phyloP scores from a whole-genome alignment of 768 basidiomycete species.

The Tylopilus intermedius region DNA sequence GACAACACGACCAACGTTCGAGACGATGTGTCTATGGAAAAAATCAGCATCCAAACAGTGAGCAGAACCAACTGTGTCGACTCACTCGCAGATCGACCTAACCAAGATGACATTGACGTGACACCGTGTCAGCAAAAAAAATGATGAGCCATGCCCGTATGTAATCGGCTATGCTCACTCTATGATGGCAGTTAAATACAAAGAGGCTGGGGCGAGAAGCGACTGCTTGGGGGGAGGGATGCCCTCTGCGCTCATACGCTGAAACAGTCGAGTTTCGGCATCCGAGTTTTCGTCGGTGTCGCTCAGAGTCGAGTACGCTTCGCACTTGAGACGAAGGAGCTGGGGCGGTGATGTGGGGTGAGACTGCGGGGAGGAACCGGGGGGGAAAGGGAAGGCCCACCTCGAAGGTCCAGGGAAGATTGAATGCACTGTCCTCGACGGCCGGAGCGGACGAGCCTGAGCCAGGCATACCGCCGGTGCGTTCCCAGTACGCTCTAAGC shows the following conservation, averaged over 20 bases:
- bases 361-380: neutral
- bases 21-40: slow-evolving; percentile 65
- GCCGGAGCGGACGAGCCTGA: slow-evolving; percentile 26
- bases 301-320: slow-evolving; percentile 81
- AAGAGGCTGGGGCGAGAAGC: slow-evolving; percentile 72
- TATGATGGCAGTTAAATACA: slow-evolving; percentile 89
- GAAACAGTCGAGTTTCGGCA: slow-evolving; percentile 58
- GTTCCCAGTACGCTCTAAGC: slow-evolving; percentile 83
- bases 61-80: slow-evolving; percentile 28
- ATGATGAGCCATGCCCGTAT: slow-evolving; percentile 11
- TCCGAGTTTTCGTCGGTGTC: slow-evolving; percentile 72
- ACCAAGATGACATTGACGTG: slow-evolving; percentile 15
- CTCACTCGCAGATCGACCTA: slow-evolving; percentile 84
- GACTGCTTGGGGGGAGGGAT: slow-evolving; percentile 48
- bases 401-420: slow-evolving; percentile 72
- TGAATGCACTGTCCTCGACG: slow-evolving; percentile 56
- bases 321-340: slow-evolving; percentile 81
- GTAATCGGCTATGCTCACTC: slow-evolving; percentile 58
- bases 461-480: slow-evolving; percentile 42
- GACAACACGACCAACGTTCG: slow-evolving; percentile 79
- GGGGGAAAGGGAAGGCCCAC: slow-evolving; percentile 33
- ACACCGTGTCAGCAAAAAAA: slow-evolving; percentile 25
- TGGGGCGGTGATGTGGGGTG: slow-evolving; percentile 25
- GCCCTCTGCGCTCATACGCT: slow-evolving; percentile 52
- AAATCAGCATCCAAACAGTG: slow-evolving; percentile 3